Conservation (phyloP, 1,284 basidiomycete genomes). For the Ustilago cynodontis region DNA sequence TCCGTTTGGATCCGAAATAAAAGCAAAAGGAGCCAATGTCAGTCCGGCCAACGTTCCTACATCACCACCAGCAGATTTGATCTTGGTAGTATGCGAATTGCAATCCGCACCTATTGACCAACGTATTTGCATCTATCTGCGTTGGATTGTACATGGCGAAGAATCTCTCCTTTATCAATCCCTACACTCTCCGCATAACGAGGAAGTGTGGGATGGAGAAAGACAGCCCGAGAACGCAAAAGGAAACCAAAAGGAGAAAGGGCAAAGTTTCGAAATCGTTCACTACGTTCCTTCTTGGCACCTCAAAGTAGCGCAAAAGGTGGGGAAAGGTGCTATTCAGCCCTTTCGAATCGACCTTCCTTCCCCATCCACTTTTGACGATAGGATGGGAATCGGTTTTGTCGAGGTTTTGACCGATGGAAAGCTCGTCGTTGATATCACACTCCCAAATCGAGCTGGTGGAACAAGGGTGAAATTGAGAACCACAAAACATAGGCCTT, state of each 20-base stretch:
- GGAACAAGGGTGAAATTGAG: conserved; percentile 22
- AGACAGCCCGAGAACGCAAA: conserved; percentile 1
- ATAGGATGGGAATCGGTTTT: conserved; percentile 11
- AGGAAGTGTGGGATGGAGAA: neutral
- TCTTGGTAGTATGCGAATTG: conserved; percentile 48
- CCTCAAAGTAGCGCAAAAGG: conserved; percentile 18
- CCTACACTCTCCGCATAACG: neutral
- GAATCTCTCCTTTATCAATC: conserved; percentile 9
- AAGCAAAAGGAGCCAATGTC: neutral
- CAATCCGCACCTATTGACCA: conserved; percentile 44
- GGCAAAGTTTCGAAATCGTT: conserved; percentile 35
- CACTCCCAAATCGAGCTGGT: conserved; percentile 9
- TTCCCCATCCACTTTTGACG: neutral
- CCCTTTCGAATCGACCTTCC: conserved; percentile 39
- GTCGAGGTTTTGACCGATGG: conserved; percentile 23
- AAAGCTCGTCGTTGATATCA: conserved; percentile 29
- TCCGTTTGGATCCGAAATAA: neutral
- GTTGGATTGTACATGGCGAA: conserved; percentile 51
- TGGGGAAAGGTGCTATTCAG: conserved; percentile 1
- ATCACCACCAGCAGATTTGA: conserved; percentile 32
- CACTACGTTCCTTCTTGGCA: conserved; percentile 37
- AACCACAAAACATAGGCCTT: conserved; percentile 17
- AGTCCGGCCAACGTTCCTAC: conserved; percentile 13
- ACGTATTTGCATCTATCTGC: conserved; percentile 42
- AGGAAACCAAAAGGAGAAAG: neutral